A percentile compares a stretch with the other conserved stretches of the same genome.
These are phyloP conservation scores for Saturnispora saitoi DNA, from an alignment of 805 yeast species.

Conservation along the genomic window DNA sequence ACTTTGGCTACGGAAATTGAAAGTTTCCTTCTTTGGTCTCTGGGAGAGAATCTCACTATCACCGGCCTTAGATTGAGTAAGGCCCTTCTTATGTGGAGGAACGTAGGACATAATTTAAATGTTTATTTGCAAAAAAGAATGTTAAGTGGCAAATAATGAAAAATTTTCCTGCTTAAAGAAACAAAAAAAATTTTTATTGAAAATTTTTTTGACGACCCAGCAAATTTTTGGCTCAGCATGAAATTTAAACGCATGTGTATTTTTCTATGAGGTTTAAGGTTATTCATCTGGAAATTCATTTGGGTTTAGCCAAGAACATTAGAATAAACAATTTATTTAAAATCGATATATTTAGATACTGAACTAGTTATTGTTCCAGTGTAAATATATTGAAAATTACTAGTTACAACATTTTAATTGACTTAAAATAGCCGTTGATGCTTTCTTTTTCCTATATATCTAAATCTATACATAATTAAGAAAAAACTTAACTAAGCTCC, in stretches of 20 bases:
- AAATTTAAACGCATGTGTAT: background rate
- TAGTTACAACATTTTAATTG: too few relatives aligned
- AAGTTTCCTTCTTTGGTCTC: conserved; percentile 18
- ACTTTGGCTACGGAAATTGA: conserved; percentile 27
- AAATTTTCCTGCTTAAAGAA: background rate
- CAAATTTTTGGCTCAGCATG: background rate
- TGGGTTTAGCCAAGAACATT: too few relatives aligned
- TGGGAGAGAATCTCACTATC: conserved; percentile 5
- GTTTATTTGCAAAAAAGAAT: background rate
- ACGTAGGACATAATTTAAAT: conserved; percentile 32
- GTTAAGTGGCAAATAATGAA: conserved; percentile 1
- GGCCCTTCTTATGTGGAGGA: conserved; percentile 41
- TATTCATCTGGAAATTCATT: too few relatives aligned
- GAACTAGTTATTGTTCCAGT: too few relatives aligned
- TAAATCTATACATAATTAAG: too few relatives aligned
- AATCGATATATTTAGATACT: too few relatives aligned
- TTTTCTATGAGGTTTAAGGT: too few relatives aligned
- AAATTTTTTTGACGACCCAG: background rate
- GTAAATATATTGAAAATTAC: too few relatives aligned
- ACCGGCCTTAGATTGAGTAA: conserved; percentile 11
- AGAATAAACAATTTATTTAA: too few relatives aligned
- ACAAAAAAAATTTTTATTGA: background rate
- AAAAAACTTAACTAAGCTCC: background rate
- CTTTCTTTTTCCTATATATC: too few relatives aligned
- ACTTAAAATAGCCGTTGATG: background rate